Percentiles rank a stretch among this genome's conserved stretches.
Evolutionary conservation across 2,329 filamentous ascomycete species (phyloP).

Genomic region (Penicillium sp.): DNA sequence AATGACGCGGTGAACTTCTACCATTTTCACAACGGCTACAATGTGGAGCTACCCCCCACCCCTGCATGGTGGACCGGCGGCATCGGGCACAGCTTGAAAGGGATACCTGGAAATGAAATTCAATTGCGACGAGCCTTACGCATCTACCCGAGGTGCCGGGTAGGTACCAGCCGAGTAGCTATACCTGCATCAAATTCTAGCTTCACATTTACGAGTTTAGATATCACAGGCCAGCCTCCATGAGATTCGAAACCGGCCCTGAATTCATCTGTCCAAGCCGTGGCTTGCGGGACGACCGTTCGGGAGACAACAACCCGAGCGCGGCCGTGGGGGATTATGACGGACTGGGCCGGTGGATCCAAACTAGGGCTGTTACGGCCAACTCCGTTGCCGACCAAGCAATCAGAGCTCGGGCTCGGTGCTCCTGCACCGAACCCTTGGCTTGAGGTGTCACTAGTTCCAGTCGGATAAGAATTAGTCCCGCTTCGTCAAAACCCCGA

Average conservation of each 20-base stretch:
- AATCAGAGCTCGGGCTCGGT: conserved; percentile 1
- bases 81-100: background rate
- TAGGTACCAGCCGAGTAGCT: background rate
- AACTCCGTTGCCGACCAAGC: conserved; percentile 10
- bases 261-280: background rate
- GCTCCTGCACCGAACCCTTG: background rate
- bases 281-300: no score
- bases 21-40: background rate
- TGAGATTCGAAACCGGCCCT: background rate
- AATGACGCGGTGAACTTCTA: background rate
- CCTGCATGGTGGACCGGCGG: background rate
- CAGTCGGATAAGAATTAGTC: background rate
- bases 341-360: background rate
- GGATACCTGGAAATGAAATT: no score
- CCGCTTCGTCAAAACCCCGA: background rate
- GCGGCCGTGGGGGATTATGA: no score
- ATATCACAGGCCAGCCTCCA: no score
- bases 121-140: no score
- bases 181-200: background rate
- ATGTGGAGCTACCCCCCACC: background rate
- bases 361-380: conserved; percentile 2
- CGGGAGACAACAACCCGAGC: background rate
- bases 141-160: no score
- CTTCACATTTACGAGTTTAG: background rate
- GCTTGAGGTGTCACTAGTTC: background rate